Percentiles rank a stretch among this genome's conserved stretches.
Conservation (phyloP, 257 asterid species). For the Solanum chilense region DNA sequence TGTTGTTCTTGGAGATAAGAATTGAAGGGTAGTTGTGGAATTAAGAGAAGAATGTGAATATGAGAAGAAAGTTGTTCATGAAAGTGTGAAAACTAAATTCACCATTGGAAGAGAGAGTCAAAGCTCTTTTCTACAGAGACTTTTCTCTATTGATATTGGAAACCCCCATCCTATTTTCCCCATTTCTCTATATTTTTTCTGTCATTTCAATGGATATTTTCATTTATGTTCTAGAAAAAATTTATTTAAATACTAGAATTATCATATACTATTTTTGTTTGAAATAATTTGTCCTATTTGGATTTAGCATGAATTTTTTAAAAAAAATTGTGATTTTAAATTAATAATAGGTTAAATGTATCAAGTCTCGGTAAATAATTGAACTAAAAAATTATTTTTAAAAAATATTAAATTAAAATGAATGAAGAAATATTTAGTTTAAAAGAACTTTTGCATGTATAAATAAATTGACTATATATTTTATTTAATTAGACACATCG, state of each 20-base stretch:
- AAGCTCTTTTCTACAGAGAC: slow-evolving; percentile 30
- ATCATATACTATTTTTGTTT: not conserved
- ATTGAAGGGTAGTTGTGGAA: not conserved
- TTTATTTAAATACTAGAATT: not conserved
- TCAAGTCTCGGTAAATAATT: not conserved
- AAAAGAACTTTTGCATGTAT: not conserved
- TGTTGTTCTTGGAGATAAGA: not conserved
- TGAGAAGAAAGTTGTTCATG: not conserved
- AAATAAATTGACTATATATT: not conserved
- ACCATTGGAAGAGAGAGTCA: slow-evolving; percentile 29
- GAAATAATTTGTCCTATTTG: too few species aligned
- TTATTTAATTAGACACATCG: not conserved
- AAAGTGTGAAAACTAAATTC: slow-evolving; percentile 7
- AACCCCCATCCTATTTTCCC: not conserved
- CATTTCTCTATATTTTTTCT: not conserved
- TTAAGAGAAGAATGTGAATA: not conserved
- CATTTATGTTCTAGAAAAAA: not conserved
- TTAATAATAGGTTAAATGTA: not conserved
- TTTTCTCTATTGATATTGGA: slow-evolving; percentile 20
- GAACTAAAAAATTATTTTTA: not conserved
- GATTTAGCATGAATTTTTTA: too few species aligned
- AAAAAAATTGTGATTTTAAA: too few species aligned
- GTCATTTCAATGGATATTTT: not conserved
- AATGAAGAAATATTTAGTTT: too few species aligned
- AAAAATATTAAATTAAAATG: too few species aligned